Base-by-base conservation (phyloP, 2,329 filamentous ascomycete species). In the Aureobasidium namibiae region DNA sequence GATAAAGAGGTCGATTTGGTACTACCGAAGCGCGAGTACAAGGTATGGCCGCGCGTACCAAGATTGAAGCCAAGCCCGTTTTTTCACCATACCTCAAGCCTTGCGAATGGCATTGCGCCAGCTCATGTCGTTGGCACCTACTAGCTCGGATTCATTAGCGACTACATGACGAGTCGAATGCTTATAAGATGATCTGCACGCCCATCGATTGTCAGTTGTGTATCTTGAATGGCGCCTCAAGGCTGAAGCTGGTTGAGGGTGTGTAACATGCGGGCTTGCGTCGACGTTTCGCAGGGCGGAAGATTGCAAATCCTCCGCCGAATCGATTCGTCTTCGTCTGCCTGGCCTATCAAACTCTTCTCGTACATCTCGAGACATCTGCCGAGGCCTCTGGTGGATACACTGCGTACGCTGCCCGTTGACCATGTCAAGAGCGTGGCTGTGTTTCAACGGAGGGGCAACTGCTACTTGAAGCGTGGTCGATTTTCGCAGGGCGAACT, bases 21-120 rank as follows among this genome's bases (percentile, higher is more conserved):
- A 54, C 33, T 42, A 42, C 29, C 10, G 50, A 21, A n/a, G 50
- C 50, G 50, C 50, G 50, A 42, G 50, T 54, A 42, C 50, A 33
- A 23, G 41, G 36, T 38, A 10, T 31, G 50, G 50, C 50, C 50
- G 36, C 50, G 50, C 50, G 50, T 54, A 52, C 48, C 23, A 52
- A 13, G 18, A n/a, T 14, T 21, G 14, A 39, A 33, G 36, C 50
- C 36, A 54, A 54, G 50, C 50, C 49, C 11, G 41, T 29, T 26
- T 31, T 38, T 16, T 42, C 23, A 38, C 38, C 50, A 54, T 54
- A 54, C 24, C 49, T 8, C 7, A 23, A 36, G 46, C 48, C 34
- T 42, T 29, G 10, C 29, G 26, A 1, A 33, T 14, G n/a, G 24
- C 49, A 53, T 42, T 54, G 50, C 50, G 50, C 50, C 38, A 42